Evolutionary conservation across 345 rosid genomes (phyloP).

Genomic region (Ailanthus altissimus): DNA sequence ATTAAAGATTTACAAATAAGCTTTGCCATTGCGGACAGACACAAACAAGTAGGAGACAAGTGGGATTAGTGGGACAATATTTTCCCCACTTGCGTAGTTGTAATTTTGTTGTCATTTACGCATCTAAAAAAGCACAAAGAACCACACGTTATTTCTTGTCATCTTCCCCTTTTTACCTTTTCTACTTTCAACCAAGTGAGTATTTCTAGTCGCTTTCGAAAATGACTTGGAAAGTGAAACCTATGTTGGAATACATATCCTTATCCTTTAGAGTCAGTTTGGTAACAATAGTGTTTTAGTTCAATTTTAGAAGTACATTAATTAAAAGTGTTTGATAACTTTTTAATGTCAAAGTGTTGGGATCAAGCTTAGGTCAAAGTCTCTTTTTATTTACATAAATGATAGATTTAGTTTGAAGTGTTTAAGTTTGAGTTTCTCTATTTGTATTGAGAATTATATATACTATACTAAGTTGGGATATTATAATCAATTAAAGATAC

Average conservation of each 20-base stretch:
- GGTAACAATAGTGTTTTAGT: too few species aligned
- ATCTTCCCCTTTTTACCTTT: not conserved
- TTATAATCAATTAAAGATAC: too few species aligned
- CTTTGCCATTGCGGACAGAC: not conserved
- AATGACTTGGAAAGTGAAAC: not conserved
- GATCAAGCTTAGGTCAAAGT: too few species aligned
- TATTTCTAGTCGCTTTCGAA: not conserved
- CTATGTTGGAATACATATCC: not conserved
- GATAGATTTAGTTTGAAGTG: too few species aligned
- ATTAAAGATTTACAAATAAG: not conserved
- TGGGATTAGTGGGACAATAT: not conserved
- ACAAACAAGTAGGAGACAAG: not conserved
- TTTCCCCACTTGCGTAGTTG: conserved; percentile 4
- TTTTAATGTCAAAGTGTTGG: too few species aligned
- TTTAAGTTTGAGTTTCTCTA: too few species aligned
- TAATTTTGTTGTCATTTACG: conserved; percentile 8
- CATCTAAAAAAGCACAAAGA: conserved; percentile 5
- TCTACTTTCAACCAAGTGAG: not conserved
- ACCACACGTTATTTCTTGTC: not conserved
- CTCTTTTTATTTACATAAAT: too few species aligned
- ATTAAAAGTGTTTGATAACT: too few species aligned
- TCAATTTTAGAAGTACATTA: too few species aligned
- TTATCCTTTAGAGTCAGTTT: too few species aligned
- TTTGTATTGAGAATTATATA: too few species aligned
- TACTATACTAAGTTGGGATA: too few species aligned